These are phyloP conservation scores for Boletus fagicola DNA, from an alignment of 768 basidiomycete species.

Conservation along the genomic window DNA sequence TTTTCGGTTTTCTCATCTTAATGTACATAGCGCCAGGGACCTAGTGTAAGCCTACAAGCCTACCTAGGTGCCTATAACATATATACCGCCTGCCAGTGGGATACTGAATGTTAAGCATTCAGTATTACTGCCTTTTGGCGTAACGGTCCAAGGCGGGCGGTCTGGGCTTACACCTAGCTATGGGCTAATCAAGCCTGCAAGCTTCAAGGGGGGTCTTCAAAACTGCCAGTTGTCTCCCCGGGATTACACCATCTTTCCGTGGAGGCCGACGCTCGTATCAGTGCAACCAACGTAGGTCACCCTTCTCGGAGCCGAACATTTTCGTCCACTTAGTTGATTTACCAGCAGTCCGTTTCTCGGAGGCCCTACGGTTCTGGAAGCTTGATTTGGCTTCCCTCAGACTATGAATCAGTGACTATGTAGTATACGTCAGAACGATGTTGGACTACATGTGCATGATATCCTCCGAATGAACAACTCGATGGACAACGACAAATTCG, in stretches of 20 bases:
- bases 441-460: neutral
- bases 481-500: neutral
- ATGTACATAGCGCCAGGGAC: neutral
- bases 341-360: no score
- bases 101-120: no score
- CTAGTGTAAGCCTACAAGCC: no score
- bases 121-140: no score
- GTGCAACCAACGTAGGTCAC: neutral
- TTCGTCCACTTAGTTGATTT: neutral
- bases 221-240: no score
- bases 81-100: no score
- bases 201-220: neutral
- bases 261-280: neutral
- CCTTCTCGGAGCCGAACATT: neutral
- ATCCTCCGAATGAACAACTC: neutral
- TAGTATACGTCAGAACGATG: neutral
- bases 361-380: no score
- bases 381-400: neutral
- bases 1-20: neutral
- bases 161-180: no score
- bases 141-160: no score
- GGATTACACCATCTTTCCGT: neutral
- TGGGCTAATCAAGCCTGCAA: neutral
- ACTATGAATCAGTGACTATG: no score
- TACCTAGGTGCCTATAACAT: no score